A percentile compares a stretch with the other conserved stretches of the same genome.
Evolutionary conservation across 2,329 filamentous ascomycete genomes (phyloP).

Genomic region (Emmonsiellopsis sp.): DNA sequence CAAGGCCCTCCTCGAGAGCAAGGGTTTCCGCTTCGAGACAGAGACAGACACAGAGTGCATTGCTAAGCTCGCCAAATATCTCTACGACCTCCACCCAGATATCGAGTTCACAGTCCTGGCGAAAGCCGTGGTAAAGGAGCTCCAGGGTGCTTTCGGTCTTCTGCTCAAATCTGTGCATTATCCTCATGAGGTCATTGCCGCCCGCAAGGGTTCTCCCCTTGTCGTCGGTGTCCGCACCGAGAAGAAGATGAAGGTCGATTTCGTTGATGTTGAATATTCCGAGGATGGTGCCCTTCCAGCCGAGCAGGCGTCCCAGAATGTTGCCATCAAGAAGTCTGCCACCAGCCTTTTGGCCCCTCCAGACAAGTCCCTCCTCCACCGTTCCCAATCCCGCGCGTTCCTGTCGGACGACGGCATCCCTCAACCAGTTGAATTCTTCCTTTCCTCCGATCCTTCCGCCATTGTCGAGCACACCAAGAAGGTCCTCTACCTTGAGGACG

Average conservation of each 20-base stretch:
- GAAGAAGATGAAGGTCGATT: constrained; percentile 99
- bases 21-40: constrained; percentile 98
- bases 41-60: constrained; percentile 99
- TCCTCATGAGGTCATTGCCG: constrained; percentile 94
- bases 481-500: constrained; percentile 98
- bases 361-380: constrained; percentile 96
- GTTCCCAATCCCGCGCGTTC: constrained; percentile 96
- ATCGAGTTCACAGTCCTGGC: constrained; percentile 94
- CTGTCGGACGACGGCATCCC: constrained; percentile 97
- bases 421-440: constrained; percentile 98
- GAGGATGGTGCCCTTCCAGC: constrained; percentile 83
- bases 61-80: constrained; percentile 96
- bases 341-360: constrained; percentile 70
- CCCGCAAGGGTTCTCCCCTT: constrained; percentile 94
- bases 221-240: constrained; percentile 95
- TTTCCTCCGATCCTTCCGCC: constrained; percentile 95
- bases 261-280: constrained; percentile 95
- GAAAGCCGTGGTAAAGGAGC: constrained; percentile 96
- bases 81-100: constrained; percentile 87
- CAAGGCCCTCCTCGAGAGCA: constrained; percentile 81
- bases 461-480: constrained; percentile 99
- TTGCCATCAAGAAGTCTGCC: constrained; percentile 84
- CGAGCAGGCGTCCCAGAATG: constrained; percentile 92
- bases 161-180: constrained; percentile 98
- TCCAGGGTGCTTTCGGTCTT: constrained; percentile 94